These are phyloP conservation scores for Tolypocladium inflatum DNA, from an alignment of 2,329 filamentous ascomycete genomes.

Conservation along the genomic window DNA sequence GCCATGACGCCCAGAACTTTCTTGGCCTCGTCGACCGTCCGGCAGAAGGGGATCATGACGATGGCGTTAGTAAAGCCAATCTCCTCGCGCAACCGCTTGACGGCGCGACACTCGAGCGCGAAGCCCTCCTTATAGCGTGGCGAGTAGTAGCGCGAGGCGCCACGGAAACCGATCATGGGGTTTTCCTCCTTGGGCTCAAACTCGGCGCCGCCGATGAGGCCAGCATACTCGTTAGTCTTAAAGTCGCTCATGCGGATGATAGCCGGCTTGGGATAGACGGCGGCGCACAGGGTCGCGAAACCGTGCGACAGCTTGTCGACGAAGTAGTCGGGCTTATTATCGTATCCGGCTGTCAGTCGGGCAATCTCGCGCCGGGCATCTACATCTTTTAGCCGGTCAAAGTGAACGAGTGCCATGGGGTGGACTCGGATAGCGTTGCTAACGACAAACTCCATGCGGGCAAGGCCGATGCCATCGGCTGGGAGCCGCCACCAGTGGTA, in stretches of 20 bases:
- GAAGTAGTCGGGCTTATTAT: conserved; percentile 25
- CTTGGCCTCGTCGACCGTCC: conserved; percentile 23
- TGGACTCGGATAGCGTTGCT: conserved; percentile 25
- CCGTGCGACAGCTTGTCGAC: conserved; percentile 25
- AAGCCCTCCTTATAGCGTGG: conserved; percentile 27
- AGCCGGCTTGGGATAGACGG: conserved; percentile 26
- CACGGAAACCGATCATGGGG: conserved; percentile 31
- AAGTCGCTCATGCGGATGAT: conserved; percentile 30
- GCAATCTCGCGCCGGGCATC: conserved; percentile 15
- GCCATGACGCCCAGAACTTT: conserved; percentile 24
- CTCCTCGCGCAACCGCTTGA: conserved; percentile 24
- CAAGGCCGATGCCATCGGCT: conserved; percentile 26
- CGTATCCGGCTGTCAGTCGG: conserved; percentile 19
- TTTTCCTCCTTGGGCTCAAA: conserved; percentile 29
- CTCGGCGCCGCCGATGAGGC: conserved; percentile 26
- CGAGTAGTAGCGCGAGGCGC: conserved; percentile 30
- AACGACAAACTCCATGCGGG: conserved; percentile 30
- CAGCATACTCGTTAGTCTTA: conserved; percentile 30
- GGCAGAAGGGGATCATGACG: conserved; percentile 28
- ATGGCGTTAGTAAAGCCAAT: conserved; percentile 27
- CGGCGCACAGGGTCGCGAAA: conserved; percentile 25
- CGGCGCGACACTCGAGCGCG: conserved; percentile 26
- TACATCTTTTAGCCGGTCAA: conserved; percentile 18
- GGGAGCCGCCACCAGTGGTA: conserved; percentile 30
- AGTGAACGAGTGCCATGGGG: conserved; percentile 25